Evolutionary conservation across 2,329 filamentous ascomycete species (phyloP), one percentile per base, ranked within the genome.

Genomic region (Volutella citrinella): DNA sequence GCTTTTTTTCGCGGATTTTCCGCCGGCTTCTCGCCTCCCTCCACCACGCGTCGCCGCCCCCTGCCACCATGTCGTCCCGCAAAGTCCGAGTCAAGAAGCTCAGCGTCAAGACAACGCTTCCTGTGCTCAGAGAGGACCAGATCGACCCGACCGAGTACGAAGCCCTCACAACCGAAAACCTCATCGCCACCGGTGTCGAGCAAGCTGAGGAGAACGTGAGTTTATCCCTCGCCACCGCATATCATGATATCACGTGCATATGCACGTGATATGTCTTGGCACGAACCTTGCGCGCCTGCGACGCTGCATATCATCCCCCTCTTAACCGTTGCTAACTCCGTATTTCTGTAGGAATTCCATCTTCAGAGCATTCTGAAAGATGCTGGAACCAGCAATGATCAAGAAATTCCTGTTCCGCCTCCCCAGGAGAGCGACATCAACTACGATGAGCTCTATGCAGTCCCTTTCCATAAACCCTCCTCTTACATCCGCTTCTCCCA

Each of bases 401-500:
- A 76, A 61, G 76, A 80, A 53, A 82, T 83, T 45, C 79, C 79
- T 20, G 79, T 82, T 13, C 79, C 79, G 42, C 79, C 79, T 51
- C 76, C 79, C 11, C 63, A 80, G 55, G 70, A 80, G 64, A 80
- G 76, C 52, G 67, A 72, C 47, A 67, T 91, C 64, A 78, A 87
- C 64, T 98, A 96, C 82, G 87, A 94, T 64, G 78, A 84, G 54
- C 77, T 96, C 52, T 97, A 97, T 60, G 78, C 84, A 30, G 80
- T 78, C 46, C 70, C 72, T 38, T 96, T 91, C 65, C 77, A 82
- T 54, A 84, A 94, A 62, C 89, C 93, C 32, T 81, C 83, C 42
- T 93, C 90, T 42, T 97, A 97, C 65, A 95, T 98, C 60, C 88
- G 91, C 47, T 97, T 95, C 68, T 97, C 93, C 46, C 91, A 95